Conservation (phyloP, 768 basidiomycete species). For the Panaeolus cyanescens region DNA sequence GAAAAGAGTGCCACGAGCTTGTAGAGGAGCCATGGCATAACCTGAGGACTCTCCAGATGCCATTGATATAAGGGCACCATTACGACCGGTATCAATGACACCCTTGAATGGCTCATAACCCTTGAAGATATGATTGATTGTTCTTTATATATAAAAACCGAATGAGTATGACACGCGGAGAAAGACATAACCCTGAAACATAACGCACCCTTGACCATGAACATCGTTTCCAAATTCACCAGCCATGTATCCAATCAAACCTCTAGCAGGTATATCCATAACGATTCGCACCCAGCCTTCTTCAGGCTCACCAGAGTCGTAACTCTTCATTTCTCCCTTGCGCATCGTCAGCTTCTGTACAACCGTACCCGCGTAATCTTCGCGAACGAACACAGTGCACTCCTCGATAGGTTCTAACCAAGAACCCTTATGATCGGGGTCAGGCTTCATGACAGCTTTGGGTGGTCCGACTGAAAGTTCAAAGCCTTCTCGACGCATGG, state of each 20-base stretch:
- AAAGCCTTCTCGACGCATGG: slow-evolving; percentile 49
- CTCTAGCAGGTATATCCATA: slow-evolving; percentile 50
- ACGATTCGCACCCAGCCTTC: slow-evolving; percentile 49
- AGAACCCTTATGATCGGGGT: slow-evolving; percentile 34
- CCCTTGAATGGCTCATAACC: slow-evolving; percentile 47
- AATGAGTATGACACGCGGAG: not conserved
- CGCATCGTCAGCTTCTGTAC: slow-evolving; percentile 54
- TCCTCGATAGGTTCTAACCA: slow-evolving; percentile 51
- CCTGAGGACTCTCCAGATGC: slow-evolving; percentile 44
- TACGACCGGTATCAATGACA: slow-evolving; percentile 46
- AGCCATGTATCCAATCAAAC: slow-evolving; percentile 53
- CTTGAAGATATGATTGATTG: slow-evolving; percentile 56
- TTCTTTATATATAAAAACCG: slow-evolving; percentile 22
- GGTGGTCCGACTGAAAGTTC: slow-evolving; percentile 49
- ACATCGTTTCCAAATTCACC: slow-evolving; percentile 55
- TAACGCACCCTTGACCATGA: slow-evolving; percentile 46
- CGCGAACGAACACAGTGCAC: slow-evolving; percentile 44
- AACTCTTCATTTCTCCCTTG: slow-evolving; percentile 48
- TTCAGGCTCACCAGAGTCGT: slow-evolving; percentile 42
- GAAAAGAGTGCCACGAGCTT: slow-evolving; percentile 48
- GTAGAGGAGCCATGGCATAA: slow-evolving; percentile 51
- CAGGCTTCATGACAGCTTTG: slow-evolving; percentile 50
- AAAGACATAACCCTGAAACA: not conserved
- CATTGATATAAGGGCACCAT: slow-evolving; percentile 51
- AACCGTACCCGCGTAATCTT: slow-evolving; percentile 48